A percentile compares a stretch with the other conserved stretches of the same genome.
Evolutionary conservation across 2,329 filamentous ascomycete species (phyloP).

Genomic region (Penicillium concentricum): DNA sequence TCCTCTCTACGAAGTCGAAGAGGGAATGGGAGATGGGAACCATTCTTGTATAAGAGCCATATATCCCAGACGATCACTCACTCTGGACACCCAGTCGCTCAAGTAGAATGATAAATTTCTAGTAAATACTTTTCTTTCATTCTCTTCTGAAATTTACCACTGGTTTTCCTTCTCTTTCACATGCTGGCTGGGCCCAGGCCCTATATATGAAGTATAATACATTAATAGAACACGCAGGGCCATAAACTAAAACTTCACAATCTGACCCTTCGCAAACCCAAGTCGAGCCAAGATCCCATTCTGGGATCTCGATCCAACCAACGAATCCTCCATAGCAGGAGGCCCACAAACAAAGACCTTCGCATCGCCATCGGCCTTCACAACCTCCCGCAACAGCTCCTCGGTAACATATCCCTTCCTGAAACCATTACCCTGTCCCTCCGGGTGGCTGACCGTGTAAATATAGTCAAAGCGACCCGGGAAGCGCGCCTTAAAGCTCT

Average conservation of each 20-base stretch:
- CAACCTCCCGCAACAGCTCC: slow-evolving; percentile 54
- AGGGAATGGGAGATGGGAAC: background rate
- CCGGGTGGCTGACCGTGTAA: slow-evolving; percentile 55
- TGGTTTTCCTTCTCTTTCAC: background rate
- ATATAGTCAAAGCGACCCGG: slow-evolving; percentile 58
- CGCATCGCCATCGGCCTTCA: slow-evolving; percentile 42
- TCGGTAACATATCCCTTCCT: slow-evolving; percentile 59
- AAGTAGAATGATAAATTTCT: background rate
- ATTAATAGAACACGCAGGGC: background rate
- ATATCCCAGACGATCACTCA: background rate
- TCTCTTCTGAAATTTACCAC: background rate
- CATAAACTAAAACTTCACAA: slow-evolving; percentile 55
- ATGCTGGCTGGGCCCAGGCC: background rate
- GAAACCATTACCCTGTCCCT: slow-evolving; percentile 39
- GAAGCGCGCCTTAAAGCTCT: slow-evolving; percentile 49
- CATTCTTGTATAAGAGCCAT: background rate
- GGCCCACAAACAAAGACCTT: slow-evolving; percentile 71
- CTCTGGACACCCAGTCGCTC: background rate
- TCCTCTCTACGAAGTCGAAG: background rate
- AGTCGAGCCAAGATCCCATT: slow-evolving; percentile 56
- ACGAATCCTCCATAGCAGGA: slow-evolving; percentile 60
- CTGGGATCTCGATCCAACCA: slow-evolving; percentile 31
- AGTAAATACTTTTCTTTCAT: background rate
- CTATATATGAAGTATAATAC: background rate
- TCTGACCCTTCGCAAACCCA: slow-evolving; percentile 58